Evolutionary conservation across 1,139 yeast species (phyloP).

Genomic region (Yamadazyma dushanensis): DNA sequence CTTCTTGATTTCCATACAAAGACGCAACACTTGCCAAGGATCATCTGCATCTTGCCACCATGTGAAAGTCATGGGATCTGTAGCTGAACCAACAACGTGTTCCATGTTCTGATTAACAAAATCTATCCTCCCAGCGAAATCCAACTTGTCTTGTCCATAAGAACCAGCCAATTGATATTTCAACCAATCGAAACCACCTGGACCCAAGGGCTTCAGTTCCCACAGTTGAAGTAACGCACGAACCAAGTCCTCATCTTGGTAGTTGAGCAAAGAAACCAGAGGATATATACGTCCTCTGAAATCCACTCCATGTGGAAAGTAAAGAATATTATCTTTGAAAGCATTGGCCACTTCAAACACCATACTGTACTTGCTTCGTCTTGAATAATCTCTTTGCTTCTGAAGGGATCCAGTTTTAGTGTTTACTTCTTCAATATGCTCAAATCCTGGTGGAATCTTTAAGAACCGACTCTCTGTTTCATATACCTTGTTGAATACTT

Average conservation of each 20-base stretch:
- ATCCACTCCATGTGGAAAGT: slow-evolving; percentile 41
- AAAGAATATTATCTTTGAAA: slow-evolving; percentile 30
- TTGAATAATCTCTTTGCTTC: slow-evolving; percentile 13
- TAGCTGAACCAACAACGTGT: slow-evolving; percentile 28
- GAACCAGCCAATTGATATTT: slow-evolving; percentile 42
- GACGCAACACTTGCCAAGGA: slow-evolving; percentile 43
- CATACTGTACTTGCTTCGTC: slow-evolving; percentile 24
- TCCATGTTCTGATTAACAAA: slow-evolving; percentile 28
- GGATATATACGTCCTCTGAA: slow-evolving; percentile 48
- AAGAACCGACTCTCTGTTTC: slow-evolving; percentile 25
- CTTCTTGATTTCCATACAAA: slow-evolving; percentile 33
- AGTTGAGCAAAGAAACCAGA: slow-evolving; percentile 34
- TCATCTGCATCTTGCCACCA: slow-evolving; percentile 45
- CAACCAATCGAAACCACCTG: slow-evolving; percentile 38
- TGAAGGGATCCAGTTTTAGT: neutral
- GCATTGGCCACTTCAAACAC: slow-evolving; percentile 23
- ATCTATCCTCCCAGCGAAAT: slow-evolving; percentile 23
- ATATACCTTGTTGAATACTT: slow-evolving; percentile 25
- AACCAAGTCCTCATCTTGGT: slow-evolving; percentile 38
- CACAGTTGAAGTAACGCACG: slow-evolving; percentile 41
- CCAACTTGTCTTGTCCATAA: slow-evolving; percentile 32
- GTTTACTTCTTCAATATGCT: slow-evolving; percentile 1
- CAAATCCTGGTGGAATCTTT: slow-evolving; percentile 27
- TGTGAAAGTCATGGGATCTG: slow-evolving; percentile 22
- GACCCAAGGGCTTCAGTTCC: slow-evolving; percentile 37